Base-by-base conservation (phyloP, 176 grass and related monocot species). In the Carex scoparia region DNA sequence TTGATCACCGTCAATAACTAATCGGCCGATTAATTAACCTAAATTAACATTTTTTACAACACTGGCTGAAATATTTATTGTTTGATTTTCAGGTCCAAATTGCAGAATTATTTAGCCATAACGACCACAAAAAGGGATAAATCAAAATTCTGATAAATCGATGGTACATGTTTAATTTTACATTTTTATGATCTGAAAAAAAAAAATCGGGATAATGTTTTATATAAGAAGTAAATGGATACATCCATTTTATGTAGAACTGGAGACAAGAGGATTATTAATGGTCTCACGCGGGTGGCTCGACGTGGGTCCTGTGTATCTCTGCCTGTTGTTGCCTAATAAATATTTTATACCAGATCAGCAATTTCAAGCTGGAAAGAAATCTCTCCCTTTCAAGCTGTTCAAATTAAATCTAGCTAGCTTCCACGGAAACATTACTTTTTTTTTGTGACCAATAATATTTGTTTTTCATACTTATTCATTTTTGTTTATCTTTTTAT, bases 321-420 rank as follows among this genome's bases (percentile, higher is more conserved):
- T 66, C 42, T 82, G 61, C 11, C 32, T 82, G 19, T 48, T 82
- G 19, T 30, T 33, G 61, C 19, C 56, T 82, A 66, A 82, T 76
- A 54, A 76, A 55, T 76, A 76, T 54, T 82, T 66, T 48, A 31
- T 46, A 66, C 16, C 23, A 51, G 40, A 51, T 65, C 23, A 48
- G 40, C 80, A 82, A 65, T 53, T 82, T 82, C 1, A 67, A 18
- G 80, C 80, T 82, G 61, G 56, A 82, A 65, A 67, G 38, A 82
- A 82, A 44, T 55, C 0, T 82, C 44, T 66, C 19, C 51, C 63
- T 82, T 82, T 67, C 40, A 67, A 49, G 80, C 61, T 48, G 60
- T 82, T 31, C 9, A 15, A 61, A 81, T 81, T 0, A 42, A 48
- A 82, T 40, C 56, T 53, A 82, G 38, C 56, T 53, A 82, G 61